phyloP scores from a whole-genome alignment of 2,329 filamentous ascomycete genomes.

The Didymellaceae sp. region DNA sequence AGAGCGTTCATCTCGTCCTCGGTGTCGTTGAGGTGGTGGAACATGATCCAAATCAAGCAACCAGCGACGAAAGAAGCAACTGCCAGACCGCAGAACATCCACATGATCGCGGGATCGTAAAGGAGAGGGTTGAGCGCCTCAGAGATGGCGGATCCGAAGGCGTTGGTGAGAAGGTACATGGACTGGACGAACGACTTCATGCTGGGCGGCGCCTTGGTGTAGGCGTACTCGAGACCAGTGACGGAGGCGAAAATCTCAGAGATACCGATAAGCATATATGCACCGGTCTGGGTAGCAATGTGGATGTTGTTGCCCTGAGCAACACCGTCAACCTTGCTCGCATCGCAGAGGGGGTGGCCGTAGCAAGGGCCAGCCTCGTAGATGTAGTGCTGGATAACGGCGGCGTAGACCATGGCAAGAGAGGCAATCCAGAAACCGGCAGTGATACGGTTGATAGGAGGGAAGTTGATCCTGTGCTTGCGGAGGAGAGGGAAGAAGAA shows the following conservation, averaged over 20 bases:
- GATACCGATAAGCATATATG: constrained; percentile 57
- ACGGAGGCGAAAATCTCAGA: constrained; percentile 57
- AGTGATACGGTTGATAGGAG: constrained; percentile 61
- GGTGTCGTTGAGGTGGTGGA: constrained; percentile 47
- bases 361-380: constrained; percentile 63
- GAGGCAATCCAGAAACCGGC: constrained; percentile 61
- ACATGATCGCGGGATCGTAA: constrained; percentile 69
- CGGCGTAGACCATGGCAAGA: constrained; percentile 62
- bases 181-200: constrained; percentile 59
- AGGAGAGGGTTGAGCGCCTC: constrained; percentile 68
- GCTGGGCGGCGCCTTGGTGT: constrained; percentile 55
- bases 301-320: constrained; percentile 51
- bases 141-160: constrained; percentile 66
- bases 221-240: constrained; percentile 57
- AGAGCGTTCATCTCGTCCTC: constrained; percentile 49
- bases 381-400: constrained; percentile 64
- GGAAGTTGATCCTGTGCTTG: constrained; percentile 51
- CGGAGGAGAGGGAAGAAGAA: constrained; percentile 53
- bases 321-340: constrained; percentile 38
- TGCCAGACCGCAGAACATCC: constrained; percentile 60
- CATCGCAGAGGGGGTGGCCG: constrained; percentile 47
- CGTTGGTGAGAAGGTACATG: constrained; percentile 67
- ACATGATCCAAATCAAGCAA: constrained; percentile 45
- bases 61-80: constrained; percentile 41
- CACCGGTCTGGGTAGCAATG: constrained; percentile 55